A percentile compares a stretch with the other conserved stretches of the same genome.
Conservation (phyloP, 1,284 basidiomycete species). For the Moniliophthora roreri region DNA sequence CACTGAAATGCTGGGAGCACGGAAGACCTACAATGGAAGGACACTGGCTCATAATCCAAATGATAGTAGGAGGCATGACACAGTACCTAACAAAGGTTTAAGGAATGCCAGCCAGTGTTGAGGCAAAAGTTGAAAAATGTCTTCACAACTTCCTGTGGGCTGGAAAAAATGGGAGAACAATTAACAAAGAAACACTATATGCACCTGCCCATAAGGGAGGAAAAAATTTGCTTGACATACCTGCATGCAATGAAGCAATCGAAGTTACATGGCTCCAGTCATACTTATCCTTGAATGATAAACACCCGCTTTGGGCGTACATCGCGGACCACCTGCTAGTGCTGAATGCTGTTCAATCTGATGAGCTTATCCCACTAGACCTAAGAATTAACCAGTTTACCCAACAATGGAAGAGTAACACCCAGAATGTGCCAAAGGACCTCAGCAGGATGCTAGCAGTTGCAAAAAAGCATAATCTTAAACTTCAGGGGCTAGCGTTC, state of each 20-base stretch:
- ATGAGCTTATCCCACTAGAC: not conserved
- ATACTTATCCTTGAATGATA: not conserved
- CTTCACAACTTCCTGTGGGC: constrained; percentile 15
- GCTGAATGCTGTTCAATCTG: not conserved
- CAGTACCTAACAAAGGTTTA: constrained; percentile 23
- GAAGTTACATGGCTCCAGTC: constrained; percentile 4
- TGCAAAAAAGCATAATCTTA: not conserved
- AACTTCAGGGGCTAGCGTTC: not conserved
- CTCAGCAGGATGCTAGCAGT: not conserved
- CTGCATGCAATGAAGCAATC: constrained; percentile 11
- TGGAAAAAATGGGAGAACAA: not conserved
- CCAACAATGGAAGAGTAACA: not conserved
- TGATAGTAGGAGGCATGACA: constrained; percentile 17
- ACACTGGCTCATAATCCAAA: constrained; percentile 14
- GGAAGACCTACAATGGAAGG: constrained; percentile 18
- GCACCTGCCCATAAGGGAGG: constrained; percentile 1
- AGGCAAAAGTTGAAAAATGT: constrained; percentile 8
- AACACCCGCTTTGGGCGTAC: not conserved
- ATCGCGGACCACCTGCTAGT: not conserved
- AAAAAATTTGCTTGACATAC: constrained; percentile 4
- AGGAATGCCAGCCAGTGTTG: constrained; percentile 20
- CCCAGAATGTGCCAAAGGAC: not conserved
- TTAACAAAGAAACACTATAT: not conserved
- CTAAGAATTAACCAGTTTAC: not conserved
- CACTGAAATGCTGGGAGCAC: constrained; percentile 12